Conservation (phyloP, 148 eudicot genomes). For the Persicaria maculosa region DNA sequence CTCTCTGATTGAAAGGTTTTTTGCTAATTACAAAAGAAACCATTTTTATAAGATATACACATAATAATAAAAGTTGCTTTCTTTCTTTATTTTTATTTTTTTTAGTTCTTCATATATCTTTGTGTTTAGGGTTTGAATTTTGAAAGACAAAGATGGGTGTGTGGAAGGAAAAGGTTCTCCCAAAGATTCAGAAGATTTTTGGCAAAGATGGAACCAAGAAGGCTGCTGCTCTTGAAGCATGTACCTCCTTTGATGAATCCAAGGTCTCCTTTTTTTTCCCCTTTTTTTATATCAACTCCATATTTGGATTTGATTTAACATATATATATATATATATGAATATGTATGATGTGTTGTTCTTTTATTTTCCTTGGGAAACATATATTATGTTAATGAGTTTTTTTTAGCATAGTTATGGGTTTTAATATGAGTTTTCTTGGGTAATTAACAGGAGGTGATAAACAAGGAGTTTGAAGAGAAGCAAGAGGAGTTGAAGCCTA, state of each 20-base stretch:
- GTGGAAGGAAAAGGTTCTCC: constrained; percentile 70
- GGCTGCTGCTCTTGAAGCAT: constrained; percentile 60
- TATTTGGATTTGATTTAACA: background rate
- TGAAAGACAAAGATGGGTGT: constrained; percentile 32
- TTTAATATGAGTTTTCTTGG: background rate
- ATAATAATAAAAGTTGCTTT: too few species aligned
- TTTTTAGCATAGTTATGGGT: background rate
- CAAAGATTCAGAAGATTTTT: constrained; percentile 66
- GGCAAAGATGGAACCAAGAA: constrained; percentile 52
- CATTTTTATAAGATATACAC: background rate
- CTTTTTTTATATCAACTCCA: background rate
- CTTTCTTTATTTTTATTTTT: background rate
- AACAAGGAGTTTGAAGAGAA: constrained; percentile 19
- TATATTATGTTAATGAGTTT: background rate
- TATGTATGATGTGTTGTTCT: background rate
- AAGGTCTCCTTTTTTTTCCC: constrained; percentile 6
- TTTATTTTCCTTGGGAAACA: background rate
- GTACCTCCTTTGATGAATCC: constrained; percentile 43
- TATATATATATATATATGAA: background rate
- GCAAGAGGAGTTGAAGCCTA: constrained; percentile 15
- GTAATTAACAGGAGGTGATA: constrained; percentile 1
- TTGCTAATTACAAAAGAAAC: background rate
- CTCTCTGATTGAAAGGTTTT: background rate
- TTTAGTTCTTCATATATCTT: background rate
- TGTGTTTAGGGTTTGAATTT: background rate